Percentiles rank a stretch among this genome's conserved stretches.
These are phyloP conservation scores for Cryphonectria japonica DNA, from an alignment of 2,329 filamentous ascomycete species.

Conservation along the genomic window DNA sequence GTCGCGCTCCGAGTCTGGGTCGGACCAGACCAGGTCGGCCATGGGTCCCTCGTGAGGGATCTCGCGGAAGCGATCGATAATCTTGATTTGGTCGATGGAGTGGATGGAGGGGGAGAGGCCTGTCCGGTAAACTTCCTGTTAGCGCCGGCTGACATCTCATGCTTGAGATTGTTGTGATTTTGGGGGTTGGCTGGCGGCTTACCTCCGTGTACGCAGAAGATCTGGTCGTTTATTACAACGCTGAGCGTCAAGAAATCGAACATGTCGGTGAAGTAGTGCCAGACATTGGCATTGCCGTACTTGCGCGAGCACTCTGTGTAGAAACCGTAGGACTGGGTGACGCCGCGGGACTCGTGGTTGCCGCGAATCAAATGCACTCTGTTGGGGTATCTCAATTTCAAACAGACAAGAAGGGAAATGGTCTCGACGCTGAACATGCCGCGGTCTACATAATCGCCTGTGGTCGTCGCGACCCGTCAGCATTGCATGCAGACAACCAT, in stretches of 20 bases:
- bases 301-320: slow-evolving; percentile 98
- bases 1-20: slow-evolving; percentile 95
- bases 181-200: slow-evolving; percentile 34
- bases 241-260: slow-evolving; percentile 97
- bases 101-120: slow-evolving; percentile 89
- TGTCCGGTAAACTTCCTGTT: slow-evolving; percentile 37
- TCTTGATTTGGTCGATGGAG: slow-evolving; percentile 98
- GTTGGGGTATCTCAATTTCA: slow-evolving; percentile 95
- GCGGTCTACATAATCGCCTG: slow-evolving; percentile 96
- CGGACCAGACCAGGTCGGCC: slow-evolving; percentile 99
- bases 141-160: slow-evolving; percentile 7
- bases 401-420: slow-evolving; percentile 94
- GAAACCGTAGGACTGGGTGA: slow-evolving; percentile 98
- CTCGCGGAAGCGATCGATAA: slow-evolving; percentile 97
- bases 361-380: slow-evolving; percentile 95
- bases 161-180: background rate
- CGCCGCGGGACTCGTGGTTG: slow-evolving; percentile 96
- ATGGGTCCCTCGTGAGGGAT: slow-evolving; percentile 98
- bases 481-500: slow-evolving; percentile 1
- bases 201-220: slow-evolving; percentile 97
- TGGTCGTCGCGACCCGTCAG: slow-evolving; percentile 21
- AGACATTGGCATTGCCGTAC: slow-evolving; percentile 97
- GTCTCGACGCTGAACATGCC: slow-evolving; percentile 99
- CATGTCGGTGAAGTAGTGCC: slow-evolving; percentile 99
- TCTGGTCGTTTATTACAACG: slow-evolving; percentile 98